Conservation (phyloP, 495 filamentous ascomycete species). For the Aspergillus conjunctus region DNA sequence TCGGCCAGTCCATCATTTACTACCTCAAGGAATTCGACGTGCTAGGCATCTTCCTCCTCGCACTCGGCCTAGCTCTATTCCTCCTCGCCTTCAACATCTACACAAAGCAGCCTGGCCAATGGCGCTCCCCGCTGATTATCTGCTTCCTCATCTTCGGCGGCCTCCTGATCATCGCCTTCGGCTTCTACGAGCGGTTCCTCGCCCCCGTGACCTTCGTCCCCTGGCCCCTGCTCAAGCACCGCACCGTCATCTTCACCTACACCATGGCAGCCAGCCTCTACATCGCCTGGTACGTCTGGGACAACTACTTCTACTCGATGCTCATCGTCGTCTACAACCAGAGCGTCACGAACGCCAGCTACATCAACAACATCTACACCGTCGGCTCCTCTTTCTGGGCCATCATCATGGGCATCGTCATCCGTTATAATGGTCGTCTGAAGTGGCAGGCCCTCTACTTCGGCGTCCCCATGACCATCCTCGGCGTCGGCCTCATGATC, state of each 20-base stretch:
- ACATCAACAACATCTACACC: slow-evolving; percentile 55
- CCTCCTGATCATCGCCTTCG: slow-evolving; percentile 55
- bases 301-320: slow-evolving; percentile 64
- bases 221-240: slow-evolving; percentile 57
- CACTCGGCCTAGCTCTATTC: slow-evolving; percentile 58
- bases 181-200: slow-evolving; percentile 55
- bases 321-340: slow-evolving; percentile 68
- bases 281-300: slow-evolving; percentile 56
- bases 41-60: slow-evolving; percentile 58
- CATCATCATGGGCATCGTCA: slow-evolving; percentile 54
- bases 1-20: slow-evolving; percentile 22
- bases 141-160: slow-evolving; percentile 57
- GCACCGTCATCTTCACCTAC: slow-evolving; percentile 64
- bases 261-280: slow-evolving; percentile 57
- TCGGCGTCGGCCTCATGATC: slow-evolving; percentile 63
- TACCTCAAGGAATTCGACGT: slow-evolving; percentile 35
- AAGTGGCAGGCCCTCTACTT: slow-evolving; percentile 54
- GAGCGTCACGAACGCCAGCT: slow-evolving; percentile 55
- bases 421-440: slow-evolving; percentile 57
- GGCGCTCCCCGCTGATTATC: slow-evolving; percentile 53
- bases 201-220: slow-evolving; percentile 60
- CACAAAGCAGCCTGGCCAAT: slow-evolving; percentile 39
- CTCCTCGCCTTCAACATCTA: slow-evolving; percentile 46
- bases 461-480: slow-evolving; percentile 61
- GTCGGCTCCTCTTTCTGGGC: slow-evolving; percentile 50